phyloP scores from a whole-genome alignment of 805 yeast species.

The Nakazawaea ernobii region DNA sequence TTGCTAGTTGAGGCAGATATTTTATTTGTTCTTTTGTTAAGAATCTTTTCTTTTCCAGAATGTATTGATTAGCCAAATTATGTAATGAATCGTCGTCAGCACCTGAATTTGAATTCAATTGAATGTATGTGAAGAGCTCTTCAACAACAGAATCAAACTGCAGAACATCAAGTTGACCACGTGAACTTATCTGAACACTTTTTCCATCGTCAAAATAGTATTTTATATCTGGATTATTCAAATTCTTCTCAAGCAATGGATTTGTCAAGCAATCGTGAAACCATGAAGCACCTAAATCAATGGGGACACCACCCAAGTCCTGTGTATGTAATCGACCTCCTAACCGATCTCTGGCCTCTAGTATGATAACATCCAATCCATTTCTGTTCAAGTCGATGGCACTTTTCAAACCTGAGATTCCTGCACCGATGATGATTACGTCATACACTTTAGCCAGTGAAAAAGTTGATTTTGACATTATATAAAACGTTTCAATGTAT shows the following conservation, averaged over 20 bases:
- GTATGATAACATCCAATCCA: constrained; percentile 38
- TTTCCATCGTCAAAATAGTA: constrained; percentile 28
- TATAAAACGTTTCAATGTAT: no score
- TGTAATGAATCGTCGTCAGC: constrained; percentile 51
- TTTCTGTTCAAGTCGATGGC: constrained; percentile 39
- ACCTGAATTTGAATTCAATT: constrained; percentile 30
- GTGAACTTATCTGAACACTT: constrained; percentile 13
- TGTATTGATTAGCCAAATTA: constrained; percentile 42
- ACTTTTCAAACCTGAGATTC: constrained; percentile 62
- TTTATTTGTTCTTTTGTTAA: constrained; percentile 46
- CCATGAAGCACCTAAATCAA: constrained; percentile 89
- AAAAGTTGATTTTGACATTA: no score
- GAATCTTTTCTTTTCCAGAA: constrained; percentile 36
- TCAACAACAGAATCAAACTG: constrained; percentile 30
- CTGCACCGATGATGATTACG: constrained; percentile 62
- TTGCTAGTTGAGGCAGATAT: constrained; percentile 42
- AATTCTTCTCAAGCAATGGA: constrained; percentile 48
- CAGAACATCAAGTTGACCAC: constrained; percentile 39
- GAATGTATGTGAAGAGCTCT: constrained; percentile 23
- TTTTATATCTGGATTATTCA: constrained; percentile 20
- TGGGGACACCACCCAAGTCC: constrained; percentile 22
- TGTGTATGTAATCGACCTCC: constrained; percentile 64
- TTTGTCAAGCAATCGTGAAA: constrained; percentile 77
- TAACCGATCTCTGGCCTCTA: constrained; percentile 55
- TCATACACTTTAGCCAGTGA: neutral